Base-by-base conservation (phyloP, 192 early-diverging fungal genomes). In the Backusella psychrophila region DNA sequence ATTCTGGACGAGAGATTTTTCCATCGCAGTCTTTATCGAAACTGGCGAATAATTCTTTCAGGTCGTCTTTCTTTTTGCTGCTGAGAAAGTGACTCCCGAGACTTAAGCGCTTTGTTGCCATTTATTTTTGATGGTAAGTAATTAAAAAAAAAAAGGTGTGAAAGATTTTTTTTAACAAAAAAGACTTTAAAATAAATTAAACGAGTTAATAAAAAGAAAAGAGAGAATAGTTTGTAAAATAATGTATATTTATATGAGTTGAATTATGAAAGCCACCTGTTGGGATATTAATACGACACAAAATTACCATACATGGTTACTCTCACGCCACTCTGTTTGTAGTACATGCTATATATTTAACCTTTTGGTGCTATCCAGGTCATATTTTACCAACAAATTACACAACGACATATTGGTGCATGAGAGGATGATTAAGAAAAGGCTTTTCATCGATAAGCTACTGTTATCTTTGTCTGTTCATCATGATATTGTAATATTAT, bases 21-120 rank as follows among this genome's bases (percentile, higher is more conserved):
- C 83, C 83, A 67, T 86, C 80, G 42, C 83, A 73, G 56, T 90
- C 79, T 53, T 81, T 76, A 73, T 90, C 89, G 77, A 87, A 90
- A 19, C 72, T 67, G 0, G 74, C 77, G 56, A 89, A 89, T n/a
- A 81, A 67, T 11, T 83, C 77, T 11, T 68, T 39, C 29, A 84
- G 73, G 6, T 81, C 85, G 23, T 80, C 41, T 34, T 68, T 56
- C 17, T 77, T 69, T 78, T 78, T 34, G 23, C n/a, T 59, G 23
- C 77, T 78, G 29, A 78, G 49, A 33, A 78, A 69, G 33, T 73
- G 72, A 23, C 73, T 41, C 19, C 66, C 49, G 35, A 78, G 34
- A 52, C 77, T 78, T 15, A 52, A 17, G 26, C 68, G 77, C 17
- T 78, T 78, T 9, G 36, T 53, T 21, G 53, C 6, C 46, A 74